Evolutionary conservation across 2,329 filamentous ascomycete species (phyloP), one percentile per base, ranked within the genome.

Genomic region (Pseudogymnoascus sp.): DNA sequence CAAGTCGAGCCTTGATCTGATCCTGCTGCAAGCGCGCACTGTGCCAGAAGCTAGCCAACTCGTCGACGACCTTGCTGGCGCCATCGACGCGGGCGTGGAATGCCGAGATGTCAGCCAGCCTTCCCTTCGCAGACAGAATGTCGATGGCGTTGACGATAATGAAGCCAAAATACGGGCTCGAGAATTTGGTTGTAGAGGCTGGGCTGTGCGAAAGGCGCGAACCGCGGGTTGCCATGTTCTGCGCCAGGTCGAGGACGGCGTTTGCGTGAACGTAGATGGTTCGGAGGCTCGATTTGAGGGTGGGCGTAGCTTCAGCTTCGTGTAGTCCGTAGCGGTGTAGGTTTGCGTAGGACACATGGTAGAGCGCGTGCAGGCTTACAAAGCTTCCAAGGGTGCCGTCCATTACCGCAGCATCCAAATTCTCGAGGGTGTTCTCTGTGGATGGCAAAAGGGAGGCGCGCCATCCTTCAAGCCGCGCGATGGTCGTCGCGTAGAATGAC

Each of bases 331-430:
- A 82, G 39, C 88, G 81, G 67, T 87, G 86, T 31, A 89, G 76
- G 66, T 85, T 85, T 73, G 89, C 81, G 67, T 84, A 73, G 0
- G 84, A 79, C 55, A 83, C 80, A 69, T 87, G 81, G 70, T 87
- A 87, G n/a, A 89, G 75, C 29, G 87, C 75, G 71, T 90, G 87
- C 72, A 88, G 81, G 1, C 81, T 82, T 61, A 88, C 74, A 69
- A 86, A 87, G 0, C 80, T 79, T 4, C 84, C 84, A 1, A 81
- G 76, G 66, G 81, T 82, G 27, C 81, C 80, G 31, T 76, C 74
- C 12, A 78, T 73, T 5, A 83, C 78, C 42, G 81, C 82, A 31
- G 77, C 75, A 48, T 84, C 79, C 12, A 89, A 74, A 62, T 87
- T 89, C 61, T 78, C 74, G 3, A 78, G 71, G 3, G 77, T 82